Conservation (phyloP, 2,329 filamentous ascomycete species). For the Juglanconis sp. region DNA sequence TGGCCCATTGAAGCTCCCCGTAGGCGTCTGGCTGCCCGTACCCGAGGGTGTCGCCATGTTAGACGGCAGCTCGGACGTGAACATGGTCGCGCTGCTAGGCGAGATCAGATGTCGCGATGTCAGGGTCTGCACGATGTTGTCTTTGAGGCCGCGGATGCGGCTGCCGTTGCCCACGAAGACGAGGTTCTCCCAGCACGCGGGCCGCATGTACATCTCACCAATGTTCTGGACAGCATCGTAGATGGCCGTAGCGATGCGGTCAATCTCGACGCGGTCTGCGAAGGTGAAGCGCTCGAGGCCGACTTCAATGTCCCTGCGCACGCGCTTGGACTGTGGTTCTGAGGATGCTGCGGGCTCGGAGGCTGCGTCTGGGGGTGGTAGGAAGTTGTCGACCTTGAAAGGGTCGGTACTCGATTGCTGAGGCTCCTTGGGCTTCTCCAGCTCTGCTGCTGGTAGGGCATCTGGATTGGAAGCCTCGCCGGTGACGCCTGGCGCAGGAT, state of each 20-base stretch:
- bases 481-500: not conserved
- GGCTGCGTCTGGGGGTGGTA: conserved; percentile 21
- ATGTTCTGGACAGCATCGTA: conserved; percentile 81
- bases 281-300: conserved; percentile 73
- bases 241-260: conserved; percentile 79
- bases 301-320: conserved; percentile 69
- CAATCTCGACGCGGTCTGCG: conserved; percentile 68
- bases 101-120: conserved; percentile 83
- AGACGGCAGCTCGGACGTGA: conserved; percentile 93
- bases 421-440: conserved; percentile 8
- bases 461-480: conserved; percentile 20
- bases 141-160: conserved; percentile 73
- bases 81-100: conserved; percentile 89
- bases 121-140: conserved; percentile 79
- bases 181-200: conserved; percentile 85
- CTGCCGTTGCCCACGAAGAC: conserved; percentile 89
- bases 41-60: conserved; percentile 87
- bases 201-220: conserved; percentile 78
- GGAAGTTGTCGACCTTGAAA: conserved; percentile 20
- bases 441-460: conserved; percentile 2
- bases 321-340: conserved; percentile 51
- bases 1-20: conserved; percentile 54
- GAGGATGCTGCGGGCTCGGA: conserved; percentile 24
- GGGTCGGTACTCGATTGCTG: conserved; percentile 9
- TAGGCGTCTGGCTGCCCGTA: conserved; percentile 88